Evolutionary conservation across 805 yeast genomes (phyloP).

Genomic region (Metschnikowia kofuensis): DNA sequence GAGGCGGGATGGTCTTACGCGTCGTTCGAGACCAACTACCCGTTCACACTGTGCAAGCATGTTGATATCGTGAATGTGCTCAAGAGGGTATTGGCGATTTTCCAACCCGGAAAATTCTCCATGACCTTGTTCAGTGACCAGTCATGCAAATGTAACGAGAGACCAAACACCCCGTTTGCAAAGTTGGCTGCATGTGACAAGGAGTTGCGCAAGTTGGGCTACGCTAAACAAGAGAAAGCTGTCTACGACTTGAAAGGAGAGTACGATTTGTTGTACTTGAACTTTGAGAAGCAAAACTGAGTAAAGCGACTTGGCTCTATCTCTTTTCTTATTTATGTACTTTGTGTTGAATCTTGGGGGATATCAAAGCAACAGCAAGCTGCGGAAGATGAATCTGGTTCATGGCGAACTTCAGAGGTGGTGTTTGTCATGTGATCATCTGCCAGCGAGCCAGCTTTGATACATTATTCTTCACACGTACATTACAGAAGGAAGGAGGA

Average conservation of each 20-base stretch:
- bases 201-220: constrained; percentile 38
- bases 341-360: constrained; percentile 17
- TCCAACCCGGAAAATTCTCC: constrained; percentile 76
- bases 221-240: constrained; percentile 62
- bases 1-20: constrained; percentile 95
- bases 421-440: constrained; percentile 11
- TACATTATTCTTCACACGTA: constrained; percentile 4
- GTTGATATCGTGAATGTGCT: constrained; percentile 55
- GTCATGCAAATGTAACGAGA: constrained; percentile 3
- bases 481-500: too few relatives aligned
- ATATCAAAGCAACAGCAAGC: constrained; percentile 7
- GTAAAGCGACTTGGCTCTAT: not conserved
- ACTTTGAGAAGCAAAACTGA: constrained; percentile 44
- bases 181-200: constrained; percentile 13
- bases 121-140: constrained; percentile 35
- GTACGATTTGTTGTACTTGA: constrained; percentile 69
- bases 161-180: constrained; percentile 3
- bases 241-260: constrained; percentile 68
- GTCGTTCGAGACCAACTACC: constrained; percentile 87
- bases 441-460: constrained; percentile 1
- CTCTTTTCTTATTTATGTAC: not conserved
- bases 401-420: constrained; percentile 13
- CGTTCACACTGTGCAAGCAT: constrained; percentile 35
- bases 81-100: constrained; percentile 55
- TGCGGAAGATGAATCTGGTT: not conserved